Conservation (phyloP, 2,329 filamentous ascomycete genomes). For the Claviceps sp. region DNA sequence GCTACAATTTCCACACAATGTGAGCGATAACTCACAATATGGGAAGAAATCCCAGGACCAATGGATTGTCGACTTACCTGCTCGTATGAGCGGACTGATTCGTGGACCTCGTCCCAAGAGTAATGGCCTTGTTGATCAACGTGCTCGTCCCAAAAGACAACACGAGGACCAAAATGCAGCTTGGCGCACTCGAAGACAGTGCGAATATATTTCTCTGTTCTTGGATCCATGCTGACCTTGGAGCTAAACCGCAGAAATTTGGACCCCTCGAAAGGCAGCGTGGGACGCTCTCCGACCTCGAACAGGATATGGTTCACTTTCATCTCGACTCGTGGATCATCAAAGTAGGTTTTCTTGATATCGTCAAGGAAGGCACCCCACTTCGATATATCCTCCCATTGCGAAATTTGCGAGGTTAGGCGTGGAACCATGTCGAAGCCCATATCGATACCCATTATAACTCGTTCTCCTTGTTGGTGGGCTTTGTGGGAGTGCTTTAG, state of each 20-base stretch:
- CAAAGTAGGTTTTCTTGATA: not conserved
- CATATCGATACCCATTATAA: not conserved
- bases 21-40: too few species aligned
- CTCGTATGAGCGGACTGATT: not conserved
- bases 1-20: not conserved
- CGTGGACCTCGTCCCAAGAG: not conserved
- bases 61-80: not conserved
- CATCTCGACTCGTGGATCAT: not conserved
- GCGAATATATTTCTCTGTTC: not conserved
- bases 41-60: not conserved
- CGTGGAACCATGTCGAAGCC: conserved; percentile 1
- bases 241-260: conserved; percentile 3
- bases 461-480: not conserved
- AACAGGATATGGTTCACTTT: not conserved
- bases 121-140: not conserved
- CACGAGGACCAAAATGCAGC: not conserved
- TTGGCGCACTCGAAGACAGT: not conserved
- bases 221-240: not conserved
- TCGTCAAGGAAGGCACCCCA: not conserved
- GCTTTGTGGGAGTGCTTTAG: not conserved
- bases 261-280: not conserved
- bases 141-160: not conserved
- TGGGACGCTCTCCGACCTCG: not conserved
- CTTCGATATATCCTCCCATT: not conserved
- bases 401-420: not conserved